Conservation (phyloP, 805 yeast genomes). For the Lachancea thermotolerans region DNA sequence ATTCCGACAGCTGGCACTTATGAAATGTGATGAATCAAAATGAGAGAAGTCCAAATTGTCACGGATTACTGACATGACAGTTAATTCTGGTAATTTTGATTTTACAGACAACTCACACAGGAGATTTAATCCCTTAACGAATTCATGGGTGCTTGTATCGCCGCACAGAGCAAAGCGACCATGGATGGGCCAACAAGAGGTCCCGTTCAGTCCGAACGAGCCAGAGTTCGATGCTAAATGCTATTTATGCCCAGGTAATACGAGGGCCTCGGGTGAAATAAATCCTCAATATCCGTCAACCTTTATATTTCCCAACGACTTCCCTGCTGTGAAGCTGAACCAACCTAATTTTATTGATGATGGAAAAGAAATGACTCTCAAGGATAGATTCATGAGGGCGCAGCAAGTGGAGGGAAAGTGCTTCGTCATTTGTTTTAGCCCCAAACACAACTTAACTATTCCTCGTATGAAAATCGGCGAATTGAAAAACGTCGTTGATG, state of each 20-base stretch:
- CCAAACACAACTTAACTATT: constrained; percentile 58
- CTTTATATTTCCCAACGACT: constrained; percentile 60
- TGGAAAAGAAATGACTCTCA: constrained; percentile 24
- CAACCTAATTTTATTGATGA: constrained; percentile 40
- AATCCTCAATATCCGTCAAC: constrained; percentile 56
- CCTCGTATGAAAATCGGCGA: constrained; percentile 49
- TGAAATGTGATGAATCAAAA: too few species aligned
- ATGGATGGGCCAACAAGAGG: constrained; percentile 73
- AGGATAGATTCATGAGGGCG: constrained; percentile 43
- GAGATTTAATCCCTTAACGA: constrained; percentile 62
- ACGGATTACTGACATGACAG: background rate
- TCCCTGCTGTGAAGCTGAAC: constrained; percentile 56
- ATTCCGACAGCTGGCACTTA: too few species aligned
- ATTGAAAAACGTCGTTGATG: constrained; percentile 43
- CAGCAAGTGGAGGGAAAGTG: constrained; percentile 61
- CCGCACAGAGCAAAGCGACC: constrained; percentile 77
- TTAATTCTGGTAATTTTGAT: constrained; percentile 30
- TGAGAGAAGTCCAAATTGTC: too few species aligned
- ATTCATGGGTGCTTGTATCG: constrained; percentile 62
- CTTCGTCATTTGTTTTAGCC: constrained; percentile 65
- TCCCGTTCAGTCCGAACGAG: constrained; percentile 33
- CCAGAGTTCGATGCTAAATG: constrained; percentile 60
- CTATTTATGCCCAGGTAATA: constrained; percentile 67
- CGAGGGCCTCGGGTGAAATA: constrained; percentile 51
- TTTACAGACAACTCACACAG: constrained; percentile 58